These are phyloP conservation scores for Macaranga tanarius DNA, from an alignment of 441 rosid genomes.

Conservation along the genomic window DNA sequence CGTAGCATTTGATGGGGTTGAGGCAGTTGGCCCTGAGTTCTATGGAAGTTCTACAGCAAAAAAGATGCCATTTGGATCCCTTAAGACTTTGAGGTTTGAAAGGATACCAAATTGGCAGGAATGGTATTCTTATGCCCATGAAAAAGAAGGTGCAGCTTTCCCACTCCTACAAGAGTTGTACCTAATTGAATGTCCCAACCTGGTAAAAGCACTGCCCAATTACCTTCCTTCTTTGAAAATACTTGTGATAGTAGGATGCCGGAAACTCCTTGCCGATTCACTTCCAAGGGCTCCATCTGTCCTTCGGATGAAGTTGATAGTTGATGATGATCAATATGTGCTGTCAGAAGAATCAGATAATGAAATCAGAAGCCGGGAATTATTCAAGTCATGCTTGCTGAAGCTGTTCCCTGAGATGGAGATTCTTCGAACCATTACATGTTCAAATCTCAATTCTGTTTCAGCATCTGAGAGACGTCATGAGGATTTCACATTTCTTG, in stretches of 20 bases:
- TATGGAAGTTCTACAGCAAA: slow-evolving; percentile 20
- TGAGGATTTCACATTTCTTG: background rate
- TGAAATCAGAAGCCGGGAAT: slow-evolving; percentile 4
- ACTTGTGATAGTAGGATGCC: slow-evolving; percentile 14
- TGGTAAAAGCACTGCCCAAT: slow-evolving; percentile 14
- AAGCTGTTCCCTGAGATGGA: slow-evolving; percentile 4
- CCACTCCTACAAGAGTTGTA: slow-evolving; percentile 26
- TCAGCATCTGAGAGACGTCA: background rate
- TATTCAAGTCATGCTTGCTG: slow-evolving; percentile 3
- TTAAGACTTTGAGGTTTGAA: slow-evolving; percentile 25
- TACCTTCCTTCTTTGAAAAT: slow-evolving; percentile 25
- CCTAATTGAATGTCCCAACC: slow-evolving; percentile 21
- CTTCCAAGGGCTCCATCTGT: slow-evolving; percentile 17
- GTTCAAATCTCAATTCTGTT: slow-evolving; percentile 23
- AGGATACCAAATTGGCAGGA: slow-evolving; percentile 32
- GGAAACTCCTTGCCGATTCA: slow-evolving; percentile 13
- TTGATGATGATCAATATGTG: background rate
- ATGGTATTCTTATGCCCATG: slow-evolving; percentile 23
- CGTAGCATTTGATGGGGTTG: slow-evolving; percentile 23
- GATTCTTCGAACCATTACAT: slow-evolving; percentile 11
- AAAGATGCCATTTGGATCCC: slow-evolving; percentile 21
- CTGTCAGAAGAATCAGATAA: slow-evolving; percentile 30
- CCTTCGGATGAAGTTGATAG: background rate
- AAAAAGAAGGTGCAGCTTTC: slow-evolving; percentile 21
- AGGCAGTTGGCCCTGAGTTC: slow-evolving; percentile 31